Base-by-base conservation (phyloP, 2,329 filamentous ascomycete species). In the Pestalotiopsis sp. region DNA sequence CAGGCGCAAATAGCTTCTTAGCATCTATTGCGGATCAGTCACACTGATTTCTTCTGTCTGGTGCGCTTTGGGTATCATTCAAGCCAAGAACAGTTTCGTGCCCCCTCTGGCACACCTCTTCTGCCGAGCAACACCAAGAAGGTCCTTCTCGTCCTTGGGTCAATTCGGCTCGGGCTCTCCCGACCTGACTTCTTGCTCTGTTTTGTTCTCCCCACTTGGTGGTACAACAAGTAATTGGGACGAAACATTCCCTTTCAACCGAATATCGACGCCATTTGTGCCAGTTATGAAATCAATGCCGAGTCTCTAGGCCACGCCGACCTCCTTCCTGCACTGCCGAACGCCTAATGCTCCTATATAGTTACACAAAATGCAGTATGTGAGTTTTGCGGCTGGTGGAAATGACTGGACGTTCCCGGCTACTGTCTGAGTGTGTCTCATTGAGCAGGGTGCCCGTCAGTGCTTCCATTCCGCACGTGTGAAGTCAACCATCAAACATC, bases 21-120 rank as follows among this genome's bases (percentile, higher is more conserved):
- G 25, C 23, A 27, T 59, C 23, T 59, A 36, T 41, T 62, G 27
- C 23, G 25, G 12, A n/a, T 45, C 38, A 49, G 11, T 41, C 17
- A 23, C 9, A 13, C 41, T 23, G 14, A 11, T 39, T 23, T 49
- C 61, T 64, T 64, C 61, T 64, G 20, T 52, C 45, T 20, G 25
- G 49, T 36, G 65, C 38, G 20, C 39, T 69, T 60, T 41, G 68
- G 68, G 68, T 69, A 69, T 69, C 68, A 65, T 57, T 66, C 36
- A 60, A 63, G 20, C 45, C n/a, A 68, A 68, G 59, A 63, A 66
- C 64, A 68, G 20, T n/a, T 60, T 13, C 39, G 31, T 38, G 64
- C 58, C 20, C 45, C 38, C 23, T 20, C 1, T 25, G 27, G n/a
- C 64, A 25, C 31, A 7, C 25, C 27, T 23, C 25, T 56, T 62